Evolutionary conservation across 352 stramenopile genomes (phyloP).

Genomic region (Globisporangium polare): DNA sequence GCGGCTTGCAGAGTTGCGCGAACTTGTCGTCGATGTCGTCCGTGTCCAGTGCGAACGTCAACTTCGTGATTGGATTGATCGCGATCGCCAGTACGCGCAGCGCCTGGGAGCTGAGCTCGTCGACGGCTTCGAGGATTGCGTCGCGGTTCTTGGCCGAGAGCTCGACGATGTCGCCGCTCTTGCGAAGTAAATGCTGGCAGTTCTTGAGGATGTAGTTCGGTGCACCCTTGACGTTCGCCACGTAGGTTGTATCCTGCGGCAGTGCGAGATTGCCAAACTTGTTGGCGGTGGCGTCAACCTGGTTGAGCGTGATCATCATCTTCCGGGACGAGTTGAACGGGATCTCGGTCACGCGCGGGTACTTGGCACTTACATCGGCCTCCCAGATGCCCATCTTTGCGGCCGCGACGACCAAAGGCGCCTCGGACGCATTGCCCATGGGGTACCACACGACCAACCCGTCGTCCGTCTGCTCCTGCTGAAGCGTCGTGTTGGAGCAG

Average conservation of each 20-base stretch:
- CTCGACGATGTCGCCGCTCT: conserved; percentile 21
- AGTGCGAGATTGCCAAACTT: conserved; percentile 28
- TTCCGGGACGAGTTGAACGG: conserved; percentile 93
- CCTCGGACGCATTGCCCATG: conserved; percentile 39
- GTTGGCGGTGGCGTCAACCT: conserved; percentile 9
- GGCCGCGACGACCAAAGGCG: conserved; percentile 35
- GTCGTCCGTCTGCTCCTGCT: conserved; percentile 20
- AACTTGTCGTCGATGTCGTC: conserved; percentile 32
- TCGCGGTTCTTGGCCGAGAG: conserved; percentile 18
- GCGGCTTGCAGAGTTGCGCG: conserved; percentile 23
- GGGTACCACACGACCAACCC: conserved; percentile 20
- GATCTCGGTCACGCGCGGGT: conserved; percentile 71
- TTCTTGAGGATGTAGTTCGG: conserved; percentile 39
- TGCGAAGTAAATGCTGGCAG: conserved; percentile 28
- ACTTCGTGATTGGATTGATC: conserved; percentile 29
- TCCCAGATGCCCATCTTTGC: conserved; percentile 35
- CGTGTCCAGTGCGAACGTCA: conserved; percentile 18
- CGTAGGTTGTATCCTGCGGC: conserved; percentile 12
- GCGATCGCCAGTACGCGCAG: conserved; percentile 76
- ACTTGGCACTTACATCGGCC: conserved; percentile 22
- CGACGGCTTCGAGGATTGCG: conserved; percentile 27
- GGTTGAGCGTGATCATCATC: conserved; percentile 67
- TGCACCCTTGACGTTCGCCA: conserved; percentile 36
- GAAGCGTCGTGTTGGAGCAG: conserved; percentile 44
- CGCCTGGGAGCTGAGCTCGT: conserved; percentile 31